Percentiles rank a stretch among this genome's conserved stretches.
These are phyloP conservation scores for Corylus avellana DNA, from an alignment of 306 rosid genomes.

Conservation along the genomic window DNA sequence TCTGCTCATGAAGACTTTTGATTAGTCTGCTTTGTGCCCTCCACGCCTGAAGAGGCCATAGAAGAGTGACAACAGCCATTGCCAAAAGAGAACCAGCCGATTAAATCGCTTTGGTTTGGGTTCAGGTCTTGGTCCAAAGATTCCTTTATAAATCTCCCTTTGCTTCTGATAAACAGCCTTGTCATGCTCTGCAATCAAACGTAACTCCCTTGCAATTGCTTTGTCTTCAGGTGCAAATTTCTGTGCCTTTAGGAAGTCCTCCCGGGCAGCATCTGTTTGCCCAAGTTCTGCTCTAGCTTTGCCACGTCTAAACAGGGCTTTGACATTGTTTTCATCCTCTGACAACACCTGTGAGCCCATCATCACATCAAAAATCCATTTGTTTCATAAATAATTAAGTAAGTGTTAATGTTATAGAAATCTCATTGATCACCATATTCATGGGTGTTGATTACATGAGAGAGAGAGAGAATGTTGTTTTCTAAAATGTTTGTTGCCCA, in stretches of 20 bases:
- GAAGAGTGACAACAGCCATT: slow-evolving; percentile 63
- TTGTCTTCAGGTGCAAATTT: slow-evolving; percentile 73
- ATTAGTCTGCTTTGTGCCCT: slow-evolving; percentile 57
- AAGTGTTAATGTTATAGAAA: neutral
- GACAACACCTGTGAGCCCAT: slow-evolving; percentile 62
- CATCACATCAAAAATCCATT: slow-evolving; percentile 1
- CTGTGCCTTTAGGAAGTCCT: slow-evolving; percentile 71
- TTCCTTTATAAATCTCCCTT: slow-evolving; percentile 88
- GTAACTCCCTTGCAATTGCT: slow-evolving; percentile 76
- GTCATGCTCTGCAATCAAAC: slow-evolving; percentile 73
- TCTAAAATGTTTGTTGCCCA: neutral
- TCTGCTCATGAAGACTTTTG: slow-evolving; percentile 18
- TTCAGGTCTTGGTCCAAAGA: slow-evolving; percentile 79
- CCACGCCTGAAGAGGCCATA: slow-evolving; percentile 47
- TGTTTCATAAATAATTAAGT: neutral
- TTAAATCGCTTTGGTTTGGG: slow-evolving; percentile 56
- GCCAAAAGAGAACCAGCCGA: slow-evolving; percentile 58
- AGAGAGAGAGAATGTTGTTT: neutral
- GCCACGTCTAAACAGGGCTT: slow-evolving; percentile 88
- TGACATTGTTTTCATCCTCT: slow-evolving; percentile 81
- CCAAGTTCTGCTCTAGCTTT: slow-evolving; percentile 92
- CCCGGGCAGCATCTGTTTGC: slow-evolving; percentile 81
- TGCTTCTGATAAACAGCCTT: slow-evolving; percentile 88
- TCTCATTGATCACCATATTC: neutral
- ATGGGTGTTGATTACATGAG: neutral